These are phyloP conservation scores for Plasmodium gonderi DNA, from an alignment of 169 alveolate genomes.

Conservation along the genomic window DNA sequence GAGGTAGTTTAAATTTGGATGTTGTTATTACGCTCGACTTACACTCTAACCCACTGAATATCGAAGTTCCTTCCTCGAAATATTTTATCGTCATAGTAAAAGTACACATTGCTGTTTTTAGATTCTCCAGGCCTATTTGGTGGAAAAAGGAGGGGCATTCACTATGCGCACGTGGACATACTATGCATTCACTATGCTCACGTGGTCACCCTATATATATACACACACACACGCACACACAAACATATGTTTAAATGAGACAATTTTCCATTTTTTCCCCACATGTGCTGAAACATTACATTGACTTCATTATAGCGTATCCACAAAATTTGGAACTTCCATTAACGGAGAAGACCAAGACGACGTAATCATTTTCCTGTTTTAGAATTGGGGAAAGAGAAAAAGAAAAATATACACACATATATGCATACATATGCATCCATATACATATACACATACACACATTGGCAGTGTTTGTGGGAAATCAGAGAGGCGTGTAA, in stretches of 20 bases:
- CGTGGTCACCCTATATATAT: background rate
- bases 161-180: background rate
- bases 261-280: background rate
- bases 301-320: conserved; percentile 82
- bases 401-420: background rate
- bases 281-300: background rate
- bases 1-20: no score
- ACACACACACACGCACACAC: background rate
- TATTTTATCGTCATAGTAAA: conserved; percentile 73
- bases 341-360: conserved; percentile 79
- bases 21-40: background rate
- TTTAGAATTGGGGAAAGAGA: conserved; percentile 19
- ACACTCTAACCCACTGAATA: conserved; percentile 80
- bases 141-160: background rate
- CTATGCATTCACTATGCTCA: background rate
- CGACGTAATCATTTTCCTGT: conserved; percentile 77
- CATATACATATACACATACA: background rate
- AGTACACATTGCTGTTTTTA: conserved; percentile 67
- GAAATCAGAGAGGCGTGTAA: no score
- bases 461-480: no score
- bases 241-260: background rate
- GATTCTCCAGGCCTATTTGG: conserved; percentile 81
- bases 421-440: background rate
- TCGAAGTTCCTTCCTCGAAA: conserved; percentile 82
- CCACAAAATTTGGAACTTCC: conserved; percentile 81